Base-by-base conservation (phyloP, 176 grass and related monocot species). In the Themeda triandra region DNA sequence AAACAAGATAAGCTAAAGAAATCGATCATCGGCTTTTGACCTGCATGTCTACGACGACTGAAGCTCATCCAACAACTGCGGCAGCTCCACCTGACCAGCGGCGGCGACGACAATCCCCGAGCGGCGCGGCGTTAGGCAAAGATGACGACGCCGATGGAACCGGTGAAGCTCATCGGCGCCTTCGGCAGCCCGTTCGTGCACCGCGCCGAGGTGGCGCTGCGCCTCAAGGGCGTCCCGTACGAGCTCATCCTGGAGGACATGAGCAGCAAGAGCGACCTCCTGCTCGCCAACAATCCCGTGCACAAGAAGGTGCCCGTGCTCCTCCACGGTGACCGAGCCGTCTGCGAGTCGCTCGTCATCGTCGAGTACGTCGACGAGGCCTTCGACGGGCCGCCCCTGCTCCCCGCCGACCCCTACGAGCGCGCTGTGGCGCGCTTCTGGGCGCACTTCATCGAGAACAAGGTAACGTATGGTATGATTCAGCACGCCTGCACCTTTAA, bases 271-370 rank as follows among this genome's bases (percentile, higher is more conserved):
- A 88, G 79, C 76, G 64, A 72, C 6, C 68, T 85, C 29, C 73
- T 88, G 32, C 49, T 44, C 41, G 41, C 41, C 37, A 79, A 73
- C 71, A 92, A 92, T 39, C 83, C 90, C 4, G 2, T 84, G 17
- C 74, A 86, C 53, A 83, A 88, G 39, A 86, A 86, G 54, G 69
- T 91, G 1, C 86, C 92, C 37, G 82, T 93, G 8, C 67, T 93
- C 49, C 67, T 93, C 69, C 82, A 88, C 8, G 81, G 76, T 14
- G 86, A 40, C 44, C 71, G 36, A 0, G 39, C 35, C 8, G n/a
- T 91, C 25, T 75, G 25, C 11, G 84, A 91, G 78, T 86, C 77
- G 3, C 36, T 77, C 2, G n/a, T 82, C 30, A 41, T 75, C 78
- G 23, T 90, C 18, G 78, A 78, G 66, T 90, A 86, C 31, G 3